Conservation (phyloP, 1,139 yeast species). For the Scheffersomyces parashehatae region DNA sequence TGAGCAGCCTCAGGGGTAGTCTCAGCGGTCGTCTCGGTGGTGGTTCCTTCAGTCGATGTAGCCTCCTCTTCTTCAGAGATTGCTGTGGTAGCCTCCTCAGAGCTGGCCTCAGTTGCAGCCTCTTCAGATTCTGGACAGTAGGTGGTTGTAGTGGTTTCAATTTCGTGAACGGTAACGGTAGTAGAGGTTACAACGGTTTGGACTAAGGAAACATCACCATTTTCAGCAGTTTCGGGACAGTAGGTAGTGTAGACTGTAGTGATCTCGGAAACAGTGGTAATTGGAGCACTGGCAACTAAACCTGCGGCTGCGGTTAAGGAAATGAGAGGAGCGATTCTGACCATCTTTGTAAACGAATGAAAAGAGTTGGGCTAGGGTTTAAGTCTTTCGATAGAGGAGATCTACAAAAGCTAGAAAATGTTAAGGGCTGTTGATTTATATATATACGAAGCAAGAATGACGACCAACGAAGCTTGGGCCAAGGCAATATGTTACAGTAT, state of each 20-base stretch:
- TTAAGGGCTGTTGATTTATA: neutral
- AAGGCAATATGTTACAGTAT: too few relatives aligned
- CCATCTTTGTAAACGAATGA: conserved; percentile 14
- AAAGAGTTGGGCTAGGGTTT: conserved; percentile 14
- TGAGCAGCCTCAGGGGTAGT: neutral
- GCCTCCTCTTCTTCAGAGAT: neutral
- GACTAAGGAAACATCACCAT: too few relatives aligned
- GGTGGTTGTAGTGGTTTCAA: conserved; percentile 8
- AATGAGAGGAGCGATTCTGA: conserved; percentile 9
- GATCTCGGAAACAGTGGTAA: neutral
- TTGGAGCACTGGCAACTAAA: conserved; percentile 10
- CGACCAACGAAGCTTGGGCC: too few relatives aligned
- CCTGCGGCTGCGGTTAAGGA: conserved; percentile 12
- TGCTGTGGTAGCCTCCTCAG: conserved; percentile 4
- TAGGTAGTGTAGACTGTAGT: conserved; percentile 1
- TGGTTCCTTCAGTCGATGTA: too few relatives aligned
- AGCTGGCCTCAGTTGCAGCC: conserved; percentile 5
- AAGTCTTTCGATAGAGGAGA: conserved; percentile 1
- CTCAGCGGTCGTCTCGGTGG: too few relatives aligned
- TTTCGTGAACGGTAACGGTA: conserved; percentile 6
- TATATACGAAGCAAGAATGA: conserved; percentile 1
- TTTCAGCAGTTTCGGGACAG: neutral
- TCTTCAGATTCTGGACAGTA: conserved; percentile 13
- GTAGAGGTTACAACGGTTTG: neutral
- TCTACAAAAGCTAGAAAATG: neutral